phyloP scores from a whole-genome alignment of 305 asterid genomes.

The Salvia sclarea region DNA sequence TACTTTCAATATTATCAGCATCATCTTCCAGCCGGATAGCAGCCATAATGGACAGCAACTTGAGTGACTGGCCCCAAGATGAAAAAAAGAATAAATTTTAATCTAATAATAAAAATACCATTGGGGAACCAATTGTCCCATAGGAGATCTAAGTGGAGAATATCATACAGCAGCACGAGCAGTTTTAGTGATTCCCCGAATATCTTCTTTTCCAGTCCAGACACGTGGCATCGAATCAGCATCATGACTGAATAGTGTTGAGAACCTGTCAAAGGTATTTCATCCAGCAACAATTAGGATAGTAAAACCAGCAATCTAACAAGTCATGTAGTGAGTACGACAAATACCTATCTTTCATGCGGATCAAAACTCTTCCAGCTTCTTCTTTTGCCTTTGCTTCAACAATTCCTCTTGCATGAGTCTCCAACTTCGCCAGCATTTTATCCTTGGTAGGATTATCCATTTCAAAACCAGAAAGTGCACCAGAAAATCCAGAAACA shows the following conservation, averaged over 20 bases:
- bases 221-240: slow-evolving; percentile 92
- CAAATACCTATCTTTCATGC: slow-evolving; percentile 87
- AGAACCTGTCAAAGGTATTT: slow-evolving; percentile 54
- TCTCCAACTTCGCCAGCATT: slow-evolving; percentile 61
- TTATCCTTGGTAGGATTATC: slow-evolving; percentile 58
- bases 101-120: slow-evolving; percentile 3
- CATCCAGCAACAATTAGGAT: slow-evolving; percentile 27
- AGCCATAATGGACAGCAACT: slow-evolving; percentile 80
- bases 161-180: slow-evolving; percentile 87
- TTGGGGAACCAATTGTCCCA: slow-evolving; percentile 22
- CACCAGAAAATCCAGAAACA: slow-evolving; percentile 54
- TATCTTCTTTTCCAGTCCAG: slow-evolving; percentile 98
- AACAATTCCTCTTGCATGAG: slow-evolving; percentile 68
- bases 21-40: slow-evolving; percentile 80
- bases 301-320: background rate
- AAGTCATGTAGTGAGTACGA: slow-evolving; percentile 23
- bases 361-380: slow-evolving; percentile 82
- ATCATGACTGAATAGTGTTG: slow-evolving; percentile 80
- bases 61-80: slow-evolving; percentile 59
- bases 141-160: slow-evolving; percentile 21
- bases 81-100: slow-evolving; percentile 6
- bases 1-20: slow-evolving; percentile 63
- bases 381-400: slow-evolving; percentile 83
- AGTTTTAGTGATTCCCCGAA: slow-evolving; percentile 83
- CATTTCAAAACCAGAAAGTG: slow-evolving; percentile 80